Evolutionary conservation across 768 basidiomycete species (phyloP), one percentile per base, ranked within the genome.

Genomic region (Trametes punicea): DNA sequence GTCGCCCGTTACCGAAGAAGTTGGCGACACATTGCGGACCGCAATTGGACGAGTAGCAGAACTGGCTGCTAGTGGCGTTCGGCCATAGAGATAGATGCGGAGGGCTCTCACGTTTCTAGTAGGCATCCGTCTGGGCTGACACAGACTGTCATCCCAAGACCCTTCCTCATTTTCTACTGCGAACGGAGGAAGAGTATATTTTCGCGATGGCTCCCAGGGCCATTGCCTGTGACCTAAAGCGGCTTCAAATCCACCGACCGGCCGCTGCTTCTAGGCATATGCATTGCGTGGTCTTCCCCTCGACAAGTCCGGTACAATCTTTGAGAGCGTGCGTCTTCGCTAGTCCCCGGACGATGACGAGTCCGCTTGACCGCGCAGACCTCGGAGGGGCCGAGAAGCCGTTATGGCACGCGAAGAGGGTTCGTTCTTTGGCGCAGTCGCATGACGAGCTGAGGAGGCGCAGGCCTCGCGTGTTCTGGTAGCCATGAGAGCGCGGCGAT

Each of bases 401-500:
- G 44, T 27, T 20, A 21, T 46, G 51, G 44, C 44, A 46, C 44
- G 21, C 44, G 52, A 30, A 54, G 42, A n/a, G 3, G 44, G 34
- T 18, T 2, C 15, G 30, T 29, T 25, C 34, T 33, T 47, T 9
- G 41, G 10, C 33, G 23, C 15, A 18, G 34, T 13, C 33, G 52
- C 44, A 36, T 30, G 52, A 46, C 44, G 52, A 36, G 44, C 11
- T 10, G 42, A 30, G 39, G 18, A 31, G 11, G 15, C 7, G 21
- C 38, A 34, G 29, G 6, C 2, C 39, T 8, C 39, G 52, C 7
- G 34, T 10, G 38, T 25, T 11, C 29, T 48, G 46, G 54, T 47
- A 48, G 54, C 38, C 54, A 55, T 48, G 54, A 55, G 54, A 47
- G 54, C 31, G 46, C 46, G 46, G 54, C 46, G 54, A 47, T 55